Conservation (phyloP, 139 green algal genomes). For the Micromonas commoda region DNA sequence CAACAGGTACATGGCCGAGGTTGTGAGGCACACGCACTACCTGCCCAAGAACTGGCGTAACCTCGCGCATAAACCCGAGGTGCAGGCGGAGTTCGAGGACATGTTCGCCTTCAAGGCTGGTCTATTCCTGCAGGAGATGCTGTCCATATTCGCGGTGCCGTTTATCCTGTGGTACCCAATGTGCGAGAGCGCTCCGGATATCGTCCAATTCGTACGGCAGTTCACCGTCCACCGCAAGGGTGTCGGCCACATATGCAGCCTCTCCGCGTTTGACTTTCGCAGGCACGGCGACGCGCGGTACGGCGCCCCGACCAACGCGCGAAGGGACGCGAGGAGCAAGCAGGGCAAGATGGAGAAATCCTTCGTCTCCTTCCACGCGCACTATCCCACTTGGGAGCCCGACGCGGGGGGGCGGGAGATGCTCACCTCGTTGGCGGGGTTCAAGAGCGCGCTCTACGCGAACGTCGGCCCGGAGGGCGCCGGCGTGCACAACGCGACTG, state of each 20-base stretch:
- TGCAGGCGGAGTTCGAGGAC: slow-evolving; percentile 66
- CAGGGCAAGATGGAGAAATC: slow-evolving; percentile 93
- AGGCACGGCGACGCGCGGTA: slow-evolving; percentile 78
- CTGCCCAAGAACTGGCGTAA: slow-evolving; percentile 69
- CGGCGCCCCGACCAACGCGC: slow-evolving; percentile 42
- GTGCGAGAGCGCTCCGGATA: slow-evolving; percentile 46
- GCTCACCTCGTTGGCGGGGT: background rate
- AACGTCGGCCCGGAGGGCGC: background rate
- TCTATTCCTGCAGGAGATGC: slow-evolving; percentile 83
- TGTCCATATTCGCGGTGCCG: slow-evolving; percentile 71
- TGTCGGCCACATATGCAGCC: slow-evolving; percentile 80
- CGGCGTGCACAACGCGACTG: no score
- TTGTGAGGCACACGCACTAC: slow-evolving; percentile 86
- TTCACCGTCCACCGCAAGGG: slow-evolving; percentile 60
- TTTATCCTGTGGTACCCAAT: slow-evolving; percentile 65
- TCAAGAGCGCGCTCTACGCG: background rate
- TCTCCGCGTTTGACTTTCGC: slow-evolving; percentile 71
- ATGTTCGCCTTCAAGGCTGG: slow-evolving; percentile 78
- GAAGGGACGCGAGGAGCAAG: slow-evolving; percentile 46
- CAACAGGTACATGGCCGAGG: slow-evolving; percentile 66
- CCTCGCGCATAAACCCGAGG: slow-evolving; percentile 66
- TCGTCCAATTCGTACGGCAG: slow-evolving; percentile 74
- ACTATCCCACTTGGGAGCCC: slow-evolving; percentile 17
- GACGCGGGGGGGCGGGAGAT: slow-evolving; percentile 1
- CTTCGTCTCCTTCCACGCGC: slow-evolving; percentile 65